These are phyloP conservation scores for Citrullus amarus DNA, from an alignment of 306 rosid genomes.

Conservation along the genomic window DNA sequence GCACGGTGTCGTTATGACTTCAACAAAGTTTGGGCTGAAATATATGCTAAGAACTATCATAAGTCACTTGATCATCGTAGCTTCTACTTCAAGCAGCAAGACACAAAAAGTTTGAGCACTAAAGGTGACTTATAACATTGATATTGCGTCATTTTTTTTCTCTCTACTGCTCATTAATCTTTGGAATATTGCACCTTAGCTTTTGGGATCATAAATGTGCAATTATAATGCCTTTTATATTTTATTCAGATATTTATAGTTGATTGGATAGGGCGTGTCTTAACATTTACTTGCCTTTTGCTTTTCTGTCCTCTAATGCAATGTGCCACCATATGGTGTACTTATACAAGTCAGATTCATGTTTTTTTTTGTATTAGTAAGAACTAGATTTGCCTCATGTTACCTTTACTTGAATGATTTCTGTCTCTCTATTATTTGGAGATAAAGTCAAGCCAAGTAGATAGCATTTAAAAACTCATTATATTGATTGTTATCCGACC, in stretches of 20 bases:
- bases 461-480: not conserved
- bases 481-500: not conserved
- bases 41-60: slow-evolving; percentile 93
- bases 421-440: not conserved
- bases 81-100: slow-evolving; percentile 99
- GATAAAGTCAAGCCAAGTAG: not conserved
- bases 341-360: not conserved
- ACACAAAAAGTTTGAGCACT: slow-evolving; percentile 83
- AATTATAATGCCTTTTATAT: not conserved
- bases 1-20: slow-evolving; percentile 88
- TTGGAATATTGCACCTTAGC: not conserved
- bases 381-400: not conserved
- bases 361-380: too few relatives aligned
- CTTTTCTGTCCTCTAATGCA: not conserved
- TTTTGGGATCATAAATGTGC: not conserved
- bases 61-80: slow-evolving; percentile 99
- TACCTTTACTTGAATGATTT: not conserved
- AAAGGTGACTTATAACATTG: slow-evolving; percentile 44
- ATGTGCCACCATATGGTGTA: not conserved
- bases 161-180: not conserved
- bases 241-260: not conserved
- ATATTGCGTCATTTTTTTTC: not conserved
- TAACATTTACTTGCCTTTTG: not conserved
- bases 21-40: slow-evolving; percentile 96
- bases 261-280: not conserved